Evolutionary conservation across 2,329 filamentous ascomycete genomes (phyloP).

Genomic region (Pseudogymnoascus sp.): DNA sequence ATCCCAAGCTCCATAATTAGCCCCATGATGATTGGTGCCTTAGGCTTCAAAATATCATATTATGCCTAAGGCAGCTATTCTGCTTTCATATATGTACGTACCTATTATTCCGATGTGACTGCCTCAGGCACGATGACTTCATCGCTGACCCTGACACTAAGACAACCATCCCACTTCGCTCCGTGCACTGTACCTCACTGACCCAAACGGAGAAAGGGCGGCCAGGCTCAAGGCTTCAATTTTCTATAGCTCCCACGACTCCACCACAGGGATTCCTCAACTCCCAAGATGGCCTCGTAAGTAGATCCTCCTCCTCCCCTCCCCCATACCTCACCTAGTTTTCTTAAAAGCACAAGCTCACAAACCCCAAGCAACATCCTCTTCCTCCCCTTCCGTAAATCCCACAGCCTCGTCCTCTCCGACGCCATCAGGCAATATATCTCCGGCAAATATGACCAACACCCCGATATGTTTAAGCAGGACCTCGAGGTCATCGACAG

Average conservation of each 20-base stretch:
- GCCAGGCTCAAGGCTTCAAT: not conserved
- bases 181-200: not conserved
- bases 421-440: constrained; percentile 89
- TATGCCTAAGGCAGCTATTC: no score
- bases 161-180: not conserved
- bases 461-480: constrained; percentile 89
- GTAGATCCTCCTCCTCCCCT: not conserved
- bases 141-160: not conserved
- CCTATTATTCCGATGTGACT: not conserved
- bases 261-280: not conserved
- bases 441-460: constrained; percentile 95
- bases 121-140: constrained; percentile 7
- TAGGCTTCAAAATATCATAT: not conserved
- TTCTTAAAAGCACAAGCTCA: not conserved
- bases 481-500: constrained; percentile 82
- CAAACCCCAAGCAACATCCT: constrained; percentile 24
- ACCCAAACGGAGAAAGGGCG: not conserved
- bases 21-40: not conserved
- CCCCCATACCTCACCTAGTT: not conserved
- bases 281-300: not conserved
- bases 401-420: constrained; percentile 68
- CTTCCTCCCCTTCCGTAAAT: constrained; percentile 68
- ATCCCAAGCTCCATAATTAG: not conserved
- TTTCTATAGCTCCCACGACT: not conserved
- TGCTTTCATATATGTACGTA: not conserved